phyloP scores from a whole-genome alignment of 352 stramenopile genomes.

The Globisporangium cederbergense region DNA sequence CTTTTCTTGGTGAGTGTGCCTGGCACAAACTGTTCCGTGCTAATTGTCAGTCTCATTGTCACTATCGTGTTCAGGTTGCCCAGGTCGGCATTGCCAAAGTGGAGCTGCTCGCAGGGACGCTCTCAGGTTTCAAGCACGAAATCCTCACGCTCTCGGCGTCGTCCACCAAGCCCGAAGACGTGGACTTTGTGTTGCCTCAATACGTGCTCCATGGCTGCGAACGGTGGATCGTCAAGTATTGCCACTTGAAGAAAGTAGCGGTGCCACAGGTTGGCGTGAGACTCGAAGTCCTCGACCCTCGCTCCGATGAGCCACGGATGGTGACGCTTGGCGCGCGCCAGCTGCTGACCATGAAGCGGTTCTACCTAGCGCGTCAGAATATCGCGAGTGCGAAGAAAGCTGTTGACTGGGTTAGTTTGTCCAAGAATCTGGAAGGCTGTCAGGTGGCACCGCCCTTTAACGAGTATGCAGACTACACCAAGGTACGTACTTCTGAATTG shows the following conservation, averaged over 20 bases:
- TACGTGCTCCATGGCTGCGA: conserved; percentile 7
- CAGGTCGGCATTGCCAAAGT: not conserved
- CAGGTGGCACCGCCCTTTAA: not conserved
- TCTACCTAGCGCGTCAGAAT: conserved; percentile 6
- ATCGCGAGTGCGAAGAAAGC: not conserved
- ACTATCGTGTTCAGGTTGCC: not conserved
- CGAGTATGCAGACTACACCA: conserved; percentile 2
- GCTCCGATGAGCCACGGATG: not conserved
- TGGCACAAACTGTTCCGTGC: not conserved
- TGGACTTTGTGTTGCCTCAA: conserved; percentile 9
- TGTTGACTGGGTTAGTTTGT: not conserved
- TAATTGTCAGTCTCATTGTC: not conserved
- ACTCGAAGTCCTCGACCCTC: not conserved
- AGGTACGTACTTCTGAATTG: not conserved
- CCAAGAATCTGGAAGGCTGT: not conserved
- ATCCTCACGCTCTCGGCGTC: not conserved
- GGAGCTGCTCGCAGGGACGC: not conserved
- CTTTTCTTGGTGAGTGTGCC: not conserved
- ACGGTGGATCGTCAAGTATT: conserved; percentile 1
- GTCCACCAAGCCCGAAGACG: not conserved
- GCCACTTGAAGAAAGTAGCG: not conserved
- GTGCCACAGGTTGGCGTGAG: not conserved
- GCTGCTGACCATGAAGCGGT: conserved; percentile 7
- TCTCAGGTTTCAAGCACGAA: conserved; percentile 10
- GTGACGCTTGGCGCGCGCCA: conserved; percentile 1